Evolutionary conservation across 345 rosid species (phyloP).

Genomic region (Xanthoceras sorbifolium): DNA sequence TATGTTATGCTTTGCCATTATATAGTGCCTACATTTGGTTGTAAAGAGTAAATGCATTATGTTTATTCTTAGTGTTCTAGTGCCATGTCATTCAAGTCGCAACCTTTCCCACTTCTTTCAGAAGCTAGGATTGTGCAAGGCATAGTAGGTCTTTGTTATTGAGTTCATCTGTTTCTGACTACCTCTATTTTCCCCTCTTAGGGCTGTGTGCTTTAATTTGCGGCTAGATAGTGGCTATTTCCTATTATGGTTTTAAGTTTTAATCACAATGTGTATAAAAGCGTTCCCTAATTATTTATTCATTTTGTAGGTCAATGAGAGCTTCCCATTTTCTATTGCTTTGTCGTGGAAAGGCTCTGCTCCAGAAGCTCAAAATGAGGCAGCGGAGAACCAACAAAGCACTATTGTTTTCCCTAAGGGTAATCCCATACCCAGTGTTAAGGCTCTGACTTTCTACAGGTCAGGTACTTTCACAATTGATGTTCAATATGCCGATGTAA

Average conservation of each 20-base stretch:
- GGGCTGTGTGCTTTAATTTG: neutral
- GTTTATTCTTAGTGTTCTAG: neutral
- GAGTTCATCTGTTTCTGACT: neutral
- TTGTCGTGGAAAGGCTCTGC: constrained; percentile 83
- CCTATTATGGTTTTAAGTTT: no score
- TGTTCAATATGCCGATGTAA: constrained; percentile 69
- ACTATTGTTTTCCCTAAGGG: constrained; percentile 86
- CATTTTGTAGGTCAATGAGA: constrained; percentile 66
- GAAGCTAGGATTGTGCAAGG: neutral
- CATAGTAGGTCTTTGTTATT: neutral
- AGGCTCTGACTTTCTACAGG: constrained; percentile 82
- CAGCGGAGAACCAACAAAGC: constrained; percentile 69
- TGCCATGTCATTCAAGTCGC: neutral
- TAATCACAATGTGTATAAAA: no score
- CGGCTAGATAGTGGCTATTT: neutral
- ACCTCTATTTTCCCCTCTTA: neutral
- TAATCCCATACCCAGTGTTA: constrained; percentile 79
- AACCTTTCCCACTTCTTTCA: neutral
- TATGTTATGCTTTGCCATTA: neutral
- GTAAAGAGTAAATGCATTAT: neutral
- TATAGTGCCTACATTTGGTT: neutral
- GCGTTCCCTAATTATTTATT: neutral
- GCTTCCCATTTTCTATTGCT: constrained; percentile 79
- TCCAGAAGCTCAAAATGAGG: constrained; percentile 61
- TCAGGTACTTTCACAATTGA: constrained; percentile 76